Conservation (phyloP, 495 filamentous ascomycete genomes). For the Bryoglossum gracile region DNA sequence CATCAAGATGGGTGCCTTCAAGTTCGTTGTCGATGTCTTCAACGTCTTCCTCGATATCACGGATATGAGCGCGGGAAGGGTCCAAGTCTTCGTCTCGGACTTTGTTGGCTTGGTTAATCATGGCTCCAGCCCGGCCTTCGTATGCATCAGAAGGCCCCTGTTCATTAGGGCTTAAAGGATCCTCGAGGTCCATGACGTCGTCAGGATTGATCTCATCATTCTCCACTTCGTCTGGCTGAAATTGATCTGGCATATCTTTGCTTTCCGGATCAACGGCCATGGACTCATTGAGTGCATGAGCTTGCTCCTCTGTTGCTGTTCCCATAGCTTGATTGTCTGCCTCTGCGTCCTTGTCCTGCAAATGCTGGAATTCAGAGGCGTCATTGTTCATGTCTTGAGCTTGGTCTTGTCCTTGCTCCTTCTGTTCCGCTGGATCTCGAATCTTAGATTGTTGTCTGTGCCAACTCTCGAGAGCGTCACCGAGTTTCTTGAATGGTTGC, state of each 20-base stretch:
- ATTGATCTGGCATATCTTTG: slow-evolving; percentile 45
- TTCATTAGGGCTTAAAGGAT: slow-evolving; percentile 21
- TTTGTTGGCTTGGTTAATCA: slow-evolving; percentile 31
- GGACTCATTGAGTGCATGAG: slow-evolving; percentile 69
- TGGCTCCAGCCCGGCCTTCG: slow-evolving; percentile 30
- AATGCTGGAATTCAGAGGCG: slow-evolving; percentile 72
- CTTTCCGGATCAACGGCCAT: slow-evolving; percentile 72
- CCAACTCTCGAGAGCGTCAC: slow-evolving; percentile 90
- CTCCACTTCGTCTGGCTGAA: slow-evolving; percentile 56
- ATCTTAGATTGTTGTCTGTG: slow-evolving; percentile 79
- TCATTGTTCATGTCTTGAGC: slow-evolving; percentile 31
- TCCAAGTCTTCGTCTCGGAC: slow-evolving; percentile 23
- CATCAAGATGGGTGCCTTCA: slow-evolving; percentile 61
- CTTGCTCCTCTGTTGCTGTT: slow-evolving; percentile 79
- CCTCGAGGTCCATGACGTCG: slow-evolving; percentile 36
- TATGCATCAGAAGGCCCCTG: slow-evolving; percentile 24
- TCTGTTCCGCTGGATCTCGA: slow-evolving; percentile 53
- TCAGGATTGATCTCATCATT: slow-evolving; percentile 43
- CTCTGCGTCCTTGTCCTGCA: slow-evolving; percentile 70
- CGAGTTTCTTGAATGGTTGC: slow-evolving; percentile 83
- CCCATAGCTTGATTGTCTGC: slow-evolving; percentile 88
- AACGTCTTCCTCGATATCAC: slow-evolving; percentile 47
- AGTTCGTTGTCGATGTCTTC: slow-evolving; percentile 68
- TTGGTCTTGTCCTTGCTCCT: slow-evolving; percentile 41
- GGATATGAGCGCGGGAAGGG: slow-evolving; percentile 18